Percentiles rank a stretch among this genome's conserved stretches.
These are phyloP conservation scores for Boletellus sp. DNA, from an alignment of 1,284 basidiomycete species.

Conservation along the genomic window DNA sequence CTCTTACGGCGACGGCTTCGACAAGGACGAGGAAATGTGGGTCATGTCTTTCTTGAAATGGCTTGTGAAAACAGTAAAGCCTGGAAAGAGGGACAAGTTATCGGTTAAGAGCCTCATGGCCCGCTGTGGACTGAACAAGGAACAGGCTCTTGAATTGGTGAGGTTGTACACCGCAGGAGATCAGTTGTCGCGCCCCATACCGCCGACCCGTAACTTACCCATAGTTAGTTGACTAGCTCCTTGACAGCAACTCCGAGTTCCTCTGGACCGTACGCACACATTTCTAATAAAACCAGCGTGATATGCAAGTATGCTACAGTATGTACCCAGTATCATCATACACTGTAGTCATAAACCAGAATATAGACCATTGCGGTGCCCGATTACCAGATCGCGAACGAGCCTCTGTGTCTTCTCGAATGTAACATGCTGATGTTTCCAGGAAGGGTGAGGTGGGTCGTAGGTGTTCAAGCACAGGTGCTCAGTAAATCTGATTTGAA, in stretches of 20 bases:
- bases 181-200: neutral
- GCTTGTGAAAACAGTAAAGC: slow-evolving; percentile 15
- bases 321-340: neutral
- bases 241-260: neutral
- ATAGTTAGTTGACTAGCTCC: neutral
- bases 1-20: slow-evolving; percentile 16
- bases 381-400: slow-evolving; percentile 18
- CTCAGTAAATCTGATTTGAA: slow-evolving; percentile 19
- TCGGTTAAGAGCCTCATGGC: slow-evolving; percentile 7
- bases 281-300: neutral
- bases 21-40: slow-evolving; percentile 16
- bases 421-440: slow-evolving; percentile 14
- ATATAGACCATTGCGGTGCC: slow-evolving; percentile 11
- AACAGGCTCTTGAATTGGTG: slow-evolving; percentile 20
- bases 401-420: slow-evolving; percentile 20
- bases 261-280: neutral
- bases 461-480: slow-evolving; percentile 24
- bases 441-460: slow-evolving; percentile 20
- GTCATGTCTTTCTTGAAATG: slow-evolving; percentile 26
- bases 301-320: neutral
- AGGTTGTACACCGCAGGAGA: slow-evolving; percentile 9
- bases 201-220: slow-evolving; percentile 1
- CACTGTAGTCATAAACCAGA: slow-evolving; percentile 9
- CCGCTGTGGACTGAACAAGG: slow-evolving; percentile 1
- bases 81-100: slow-evolving; percentile 15